Evolutionary conservation across 345 rosid species (phyloP).

Genomic region (Carallia brachiata): DNA sequence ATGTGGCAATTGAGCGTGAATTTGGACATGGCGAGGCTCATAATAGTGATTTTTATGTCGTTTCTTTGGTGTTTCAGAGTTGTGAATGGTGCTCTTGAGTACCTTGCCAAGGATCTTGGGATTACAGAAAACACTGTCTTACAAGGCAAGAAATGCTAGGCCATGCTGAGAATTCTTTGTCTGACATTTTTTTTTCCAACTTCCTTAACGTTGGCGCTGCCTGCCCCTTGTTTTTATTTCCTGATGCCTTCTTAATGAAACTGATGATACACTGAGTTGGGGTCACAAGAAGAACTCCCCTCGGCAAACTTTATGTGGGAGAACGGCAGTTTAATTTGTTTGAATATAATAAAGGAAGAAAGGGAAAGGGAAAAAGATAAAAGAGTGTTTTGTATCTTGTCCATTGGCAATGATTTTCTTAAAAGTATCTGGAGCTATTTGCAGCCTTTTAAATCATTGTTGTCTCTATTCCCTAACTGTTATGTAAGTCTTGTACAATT

Average conservation of each 20-base stretch:
- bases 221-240: neutral
- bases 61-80: slow-evolving; percentile 49
- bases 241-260: neutral
- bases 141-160: slow-evolving; percentile 61
- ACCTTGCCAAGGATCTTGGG: slow-evolving; percentile 93
- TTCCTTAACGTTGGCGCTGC: neutral
- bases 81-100: slow-evolving; percentile 94
- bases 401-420: neutral
- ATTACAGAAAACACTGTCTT: slow-evolving; percentile 75
- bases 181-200: neutral
- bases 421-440: neutral
- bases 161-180: neutral
- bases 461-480: neutral
- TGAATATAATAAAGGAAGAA: no score
- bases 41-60: neutral
- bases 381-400: no score
- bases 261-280: no score
- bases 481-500: neutral
- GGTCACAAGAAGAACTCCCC: neutral
- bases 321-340: neutral
- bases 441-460: neutral
- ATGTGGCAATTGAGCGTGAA: neutral
- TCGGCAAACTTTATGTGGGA: neutral
- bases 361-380: no score
- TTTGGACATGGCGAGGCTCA: neutral